Base-by-base conservation (phyloP, 345 rosid species). In the Kandelia obovata region DNA sequence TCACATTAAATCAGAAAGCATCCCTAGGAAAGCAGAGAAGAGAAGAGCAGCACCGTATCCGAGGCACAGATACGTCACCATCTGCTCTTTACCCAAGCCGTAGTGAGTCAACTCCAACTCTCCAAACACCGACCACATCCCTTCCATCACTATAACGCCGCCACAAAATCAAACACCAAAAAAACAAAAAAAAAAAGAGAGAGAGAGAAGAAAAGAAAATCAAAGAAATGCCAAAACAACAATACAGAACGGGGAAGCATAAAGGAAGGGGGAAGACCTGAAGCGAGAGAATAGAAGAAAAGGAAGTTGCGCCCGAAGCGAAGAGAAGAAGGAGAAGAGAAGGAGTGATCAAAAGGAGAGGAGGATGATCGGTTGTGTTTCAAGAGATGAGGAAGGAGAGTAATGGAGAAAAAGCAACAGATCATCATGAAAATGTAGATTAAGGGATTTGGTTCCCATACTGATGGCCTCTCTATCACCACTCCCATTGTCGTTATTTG, bases 1-100 rank as follows among this genome's bases (percentile, higher is more conserved):
- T 86, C 80, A 92, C 99, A 92, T 76, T 58, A 79, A 71, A 81
- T 95, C 98, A 73, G 92, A 95, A 37, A 95, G 76, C 52, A 86
- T 55, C 56, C 97, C 96, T 19, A 83, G 79, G 68, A 82, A 70
- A 73, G 96, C 76, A 43, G 93, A 93, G 1, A 85, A 37, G 53
- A 90, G 37, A 65, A 90, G 83, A 74, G 87, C 49, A 16, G 90
- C 80, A 7, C 84, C 85, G 62, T 76, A 88, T 53, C 98, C 94
- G 56, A 82, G 77, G 68, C 73, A 82, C 31, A 95, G 80, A 67
- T 72, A 78, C 62, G 72, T 70, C 73, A 89, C 78, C 63, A 80
- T 90, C 49, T 79, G 82, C 59, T 86, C 90, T 64, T 79, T 87
- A 61, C 77, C 85, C 23, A 73, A 6, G 1, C 86, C 91, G 69